Evolutionary conservation across 2,329 filamentous ascomycete species (phyloP).

Genomic region (Gliomastix tumulicola): DNA sequence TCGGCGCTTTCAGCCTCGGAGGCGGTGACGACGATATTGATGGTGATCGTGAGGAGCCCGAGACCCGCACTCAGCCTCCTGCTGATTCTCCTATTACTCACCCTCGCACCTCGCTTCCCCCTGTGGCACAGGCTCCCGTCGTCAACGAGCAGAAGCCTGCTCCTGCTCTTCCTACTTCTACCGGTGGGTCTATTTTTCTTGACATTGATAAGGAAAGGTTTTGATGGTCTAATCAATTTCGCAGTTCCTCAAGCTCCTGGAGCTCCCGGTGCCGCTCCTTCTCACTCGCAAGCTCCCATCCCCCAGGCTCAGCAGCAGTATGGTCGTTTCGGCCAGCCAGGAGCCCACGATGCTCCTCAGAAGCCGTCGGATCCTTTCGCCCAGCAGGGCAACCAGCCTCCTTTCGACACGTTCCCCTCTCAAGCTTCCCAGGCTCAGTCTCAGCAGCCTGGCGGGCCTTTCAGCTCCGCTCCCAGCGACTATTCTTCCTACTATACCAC

Average conservation of each 20-base stretch:
- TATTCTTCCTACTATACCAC: slow-evolving; percentile 83
- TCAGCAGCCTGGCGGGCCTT: slow-evolving; percentile 55
- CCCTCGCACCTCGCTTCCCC: slow-evolving; percentile 81
- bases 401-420: slow-evolving; percentile 54
- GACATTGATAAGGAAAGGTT: no score
- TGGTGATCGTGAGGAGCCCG: slow-evolving; percentile 88
- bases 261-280: slow-evolving; percentile 12
- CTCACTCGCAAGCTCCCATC: not conserved
- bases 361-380: slow-evolving; percentile 86
- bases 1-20: slow-evolving; percentile 89
- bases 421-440: slow-evolving; percentile 53
- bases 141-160: slow-evolving; percentile 54
- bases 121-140: slow-evolving; percentile 49
- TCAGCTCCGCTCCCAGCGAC: slow-evolving; percentile 70
- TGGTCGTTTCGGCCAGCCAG: slow-evolving; percentile 60
- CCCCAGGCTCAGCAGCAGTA: slow-evolving; percentile 43
- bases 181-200: no score
- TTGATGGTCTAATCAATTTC: no score
- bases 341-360: slow-evolving; percentile 56
- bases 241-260: slow-evolving; percentile 13
- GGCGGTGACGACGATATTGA: slow-evolving; percentile 83
- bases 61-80: slow-evolving; percentile 88
- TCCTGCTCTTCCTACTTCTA: slow-evolving; percentile 26
- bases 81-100: slow-evolving; percentile 84
- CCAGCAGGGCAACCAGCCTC: slow-evolving; percentile 58